Conservation (phyloP, 2,329 filamentous ascomycete species). For the Sarocladium brachiariae region DNA sequence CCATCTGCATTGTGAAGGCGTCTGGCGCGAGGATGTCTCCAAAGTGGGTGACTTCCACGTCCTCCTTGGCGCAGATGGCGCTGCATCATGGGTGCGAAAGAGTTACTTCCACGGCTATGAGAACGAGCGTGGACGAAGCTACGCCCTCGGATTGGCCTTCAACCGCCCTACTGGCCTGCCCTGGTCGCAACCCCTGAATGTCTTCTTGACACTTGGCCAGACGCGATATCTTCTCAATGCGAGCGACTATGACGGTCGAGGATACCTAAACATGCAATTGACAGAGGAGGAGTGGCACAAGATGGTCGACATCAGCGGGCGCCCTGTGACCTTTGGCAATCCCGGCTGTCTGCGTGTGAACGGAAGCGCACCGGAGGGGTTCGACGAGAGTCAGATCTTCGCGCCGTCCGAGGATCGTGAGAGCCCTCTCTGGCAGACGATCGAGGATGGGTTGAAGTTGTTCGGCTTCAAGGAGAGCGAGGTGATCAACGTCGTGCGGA, state of each 20-base stretch:
- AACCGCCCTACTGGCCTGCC: conserved; percentile 25
- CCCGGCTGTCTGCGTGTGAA: conserved; percentile 25
- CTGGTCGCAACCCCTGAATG: conserved; percentile 27
- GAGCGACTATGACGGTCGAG: conserved; percentile 25
- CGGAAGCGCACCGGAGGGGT: conserved; percentile 23
- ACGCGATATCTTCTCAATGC: conserved; percentile 30
- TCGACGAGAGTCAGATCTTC: conserved; percentile 24
- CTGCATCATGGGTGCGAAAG: conserved; percentile 27
- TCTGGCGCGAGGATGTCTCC: conserved; percentile 22
- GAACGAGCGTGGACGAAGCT: conserved; percentile 26
- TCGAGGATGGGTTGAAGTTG: conserved; percentile 28
- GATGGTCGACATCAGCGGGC: conserved; percentile 24
- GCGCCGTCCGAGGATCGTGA: conserved; percentile 24
- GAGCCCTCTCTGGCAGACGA: conserved; percentile 24
- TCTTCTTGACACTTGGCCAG: conserved; percentile 29
- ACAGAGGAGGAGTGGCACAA: conserved; percentile 29
- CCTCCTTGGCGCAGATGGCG: conserved; percentile 27
- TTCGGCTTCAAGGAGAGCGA: conserved; percentile 29
- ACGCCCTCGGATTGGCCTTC: conserved; percentile 28
- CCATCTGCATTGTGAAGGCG: conserved; percentile 24
- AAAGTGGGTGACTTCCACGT: conserved; percentile 29
- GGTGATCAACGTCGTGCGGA: conserved; percentile 29
- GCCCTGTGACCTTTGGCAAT: conserved; percentile 26
- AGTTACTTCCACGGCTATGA: conserved; percentile 27
- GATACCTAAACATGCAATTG: conserved; percentile 30